Evolutionary conservation across 371 early-diverging fungal species (phyloP).

Genomic region (Entomophthora muscae): DNA sequence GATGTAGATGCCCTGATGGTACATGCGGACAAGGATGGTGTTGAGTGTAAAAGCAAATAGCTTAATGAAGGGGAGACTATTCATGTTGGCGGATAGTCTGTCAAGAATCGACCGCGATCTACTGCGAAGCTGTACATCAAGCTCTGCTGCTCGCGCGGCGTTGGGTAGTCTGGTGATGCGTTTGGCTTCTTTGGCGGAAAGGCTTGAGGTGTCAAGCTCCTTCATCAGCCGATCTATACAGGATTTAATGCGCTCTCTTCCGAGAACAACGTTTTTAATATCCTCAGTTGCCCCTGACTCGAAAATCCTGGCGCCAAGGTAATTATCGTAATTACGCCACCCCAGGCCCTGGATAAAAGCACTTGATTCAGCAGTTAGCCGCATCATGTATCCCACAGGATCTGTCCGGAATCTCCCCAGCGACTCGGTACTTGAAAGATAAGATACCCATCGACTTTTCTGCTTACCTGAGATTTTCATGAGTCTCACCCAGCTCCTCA

Average conservation of each 20-base stretch:
- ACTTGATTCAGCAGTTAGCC: conserved; percentile 31
- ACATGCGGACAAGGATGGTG: conserved; percentile 56
- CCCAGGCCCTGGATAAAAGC: conserved; percentile 23
- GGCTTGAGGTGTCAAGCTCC: neutral
- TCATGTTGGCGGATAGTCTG: conserved; percentile 47
- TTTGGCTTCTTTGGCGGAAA: conserved; percentile 13
- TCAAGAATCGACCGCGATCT: conserved; percentile 41
- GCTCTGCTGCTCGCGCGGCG: conserved; percentile 19
- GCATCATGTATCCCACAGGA: conserved; percentile 58
- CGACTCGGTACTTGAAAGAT: neutral
- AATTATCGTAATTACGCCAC: conserved; percentile 61
- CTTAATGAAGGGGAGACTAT: conserved; percentile 34
- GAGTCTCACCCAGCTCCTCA: neutral
- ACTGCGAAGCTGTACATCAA: conserved; percentile 27
- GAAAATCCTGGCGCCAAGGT: conserved; percentile 53
- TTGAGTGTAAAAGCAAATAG: conserved; percentile 52
- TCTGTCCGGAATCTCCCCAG: conserved; percentile 46
- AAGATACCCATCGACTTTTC: neutral
- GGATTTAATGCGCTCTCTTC: conserved; percentile 23
- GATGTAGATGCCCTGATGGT: conserved; percentile 71
- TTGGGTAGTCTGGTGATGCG: conserved; percentile 13
- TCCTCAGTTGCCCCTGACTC: conserved; percentile 42
- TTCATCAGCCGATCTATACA: neutral
- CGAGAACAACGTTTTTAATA: conserved; percentile 34
- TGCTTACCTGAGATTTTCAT: neutral